phyloP scores from a whole-genome alignment of 495 filamentous ascomycete genomes.

The Xylaria cubensis region DNA sequence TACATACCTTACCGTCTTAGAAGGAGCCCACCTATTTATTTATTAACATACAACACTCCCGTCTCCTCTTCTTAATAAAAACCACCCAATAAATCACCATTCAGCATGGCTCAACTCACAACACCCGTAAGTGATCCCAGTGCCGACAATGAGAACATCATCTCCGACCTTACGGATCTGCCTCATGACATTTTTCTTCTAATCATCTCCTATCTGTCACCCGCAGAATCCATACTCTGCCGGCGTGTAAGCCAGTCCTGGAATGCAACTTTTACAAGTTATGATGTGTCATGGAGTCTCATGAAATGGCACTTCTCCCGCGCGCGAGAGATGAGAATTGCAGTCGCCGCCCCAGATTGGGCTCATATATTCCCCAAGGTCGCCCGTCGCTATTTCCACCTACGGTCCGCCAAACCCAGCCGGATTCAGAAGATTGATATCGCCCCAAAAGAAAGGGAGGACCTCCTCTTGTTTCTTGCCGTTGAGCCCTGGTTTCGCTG shows the following conservation, averaged over 20 bases:
- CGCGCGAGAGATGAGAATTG: constrained; percentile 58
- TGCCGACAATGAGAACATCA: neutral
- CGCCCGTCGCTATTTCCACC: constrained; percentile 62
- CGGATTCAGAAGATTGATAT: constrained; percentile 55
- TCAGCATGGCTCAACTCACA: neutral
- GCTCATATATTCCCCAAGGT: constrained; percentile 58
- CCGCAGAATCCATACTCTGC: constrained; percentile 59
- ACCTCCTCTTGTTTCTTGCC: constrained; percentile 37
- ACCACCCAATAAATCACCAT: neutral
- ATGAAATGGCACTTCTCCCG: constrained; percentile 61
- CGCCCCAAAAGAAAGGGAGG: constrained; percentile 34
- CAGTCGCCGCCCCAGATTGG: constrained; percentile 36
- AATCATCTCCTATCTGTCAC: constrained; percentile 57
- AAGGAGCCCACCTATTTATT: neutral
- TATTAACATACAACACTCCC: neutral
- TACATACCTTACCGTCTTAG: neutral
- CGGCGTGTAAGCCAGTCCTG: constrained; percentile 63
- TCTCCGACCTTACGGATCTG: constrained; percentile 54
- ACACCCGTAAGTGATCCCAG: neutral
- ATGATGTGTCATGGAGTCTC: constrained; percentile 51
- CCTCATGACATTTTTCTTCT: constrained; percentile 61
- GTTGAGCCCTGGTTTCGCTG: constrained; percentile 65
- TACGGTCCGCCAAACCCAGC: constrained; percentile 56
- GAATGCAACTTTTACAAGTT: constrained; percentile 60
- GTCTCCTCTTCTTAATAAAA: neutral